Evolutionary conservation across 345 rosid genomes (phyloP).

Genomic region (Litchi chinensis): DNA sequence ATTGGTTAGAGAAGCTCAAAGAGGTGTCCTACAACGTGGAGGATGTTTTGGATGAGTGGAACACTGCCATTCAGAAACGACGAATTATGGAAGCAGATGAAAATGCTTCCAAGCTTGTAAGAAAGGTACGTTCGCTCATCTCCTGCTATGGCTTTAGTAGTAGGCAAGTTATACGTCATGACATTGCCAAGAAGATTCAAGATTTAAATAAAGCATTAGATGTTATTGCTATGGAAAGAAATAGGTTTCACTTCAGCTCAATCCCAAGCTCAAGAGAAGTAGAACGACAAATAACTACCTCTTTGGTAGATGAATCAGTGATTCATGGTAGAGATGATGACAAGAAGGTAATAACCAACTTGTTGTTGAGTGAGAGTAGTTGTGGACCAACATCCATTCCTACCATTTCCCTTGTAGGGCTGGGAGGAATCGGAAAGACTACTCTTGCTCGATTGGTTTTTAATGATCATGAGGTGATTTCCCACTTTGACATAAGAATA

Average conservation of each 20-base stretch:
- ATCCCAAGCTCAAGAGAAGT: neutral
- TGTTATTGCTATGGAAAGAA: neutral
- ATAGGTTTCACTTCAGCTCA: neutral
- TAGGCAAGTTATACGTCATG: neutral
- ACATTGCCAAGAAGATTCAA: neutral
- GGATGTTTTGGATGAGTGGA: constrained; percentile 5
- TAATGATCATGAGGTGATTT: neutral
- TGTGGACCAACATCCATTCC: neutral
- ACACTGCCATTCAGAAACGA: neutral
- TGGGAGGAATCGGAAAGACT: neutral
- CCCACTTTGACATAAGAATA: neutral
- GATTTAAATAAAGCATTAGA: neutral
- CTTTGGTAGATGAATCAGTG: neutral
- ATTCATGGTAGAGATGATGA: constrained; percentile 1
- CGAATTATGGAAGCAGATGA: neutral
- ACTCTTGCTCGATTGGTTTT: neutral
- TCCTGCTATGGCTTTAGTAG: neutral
- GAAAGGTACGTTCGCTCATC: constrained; percentile 1
- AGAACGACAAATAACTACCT: neutral
- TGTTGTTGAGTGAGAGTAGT: constrained; percentile 3
- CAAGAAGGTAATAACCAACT: neutral
- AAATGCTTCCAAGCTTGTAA: neutral
- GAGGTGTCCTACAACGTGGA: neutral
- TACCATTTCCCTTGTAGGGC: neutral
- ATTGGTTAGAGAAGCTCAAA: constrained; percentile 1